Conservation (phyloP, 352 stramenopile genomes). For the Phytophthora cryptogea region DNA sequence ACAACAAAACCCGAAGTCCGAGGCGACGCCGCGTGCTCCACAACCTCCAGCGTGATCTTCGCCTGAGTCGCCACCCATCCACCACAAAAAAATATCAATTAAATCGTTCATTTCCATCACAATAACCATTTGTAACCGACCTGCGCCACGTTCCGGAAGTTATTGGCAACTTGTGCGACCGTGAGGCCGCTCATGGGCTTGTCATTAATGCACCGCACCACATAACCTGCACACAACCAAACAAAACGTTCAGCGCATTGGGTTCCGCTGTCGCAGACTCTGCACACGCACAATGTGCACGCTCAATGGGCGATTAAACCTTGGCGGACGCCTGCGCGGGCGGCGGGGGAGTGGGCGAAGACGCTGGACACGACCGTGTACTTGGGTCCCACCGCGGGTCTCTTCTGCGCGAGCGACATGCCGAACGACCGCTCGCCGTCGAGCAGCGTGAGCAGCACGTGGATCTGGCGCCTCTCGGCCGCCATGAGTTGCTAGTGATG, state of each 20-base stretch:
- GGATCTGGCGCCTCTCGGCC: slow-evolving; percentile 19
- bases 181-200: slow-evolving; percentile 33
- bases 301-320: slow-evolving; percentile 27
- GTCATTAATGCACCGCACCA: slow-evolving; percentile 48
- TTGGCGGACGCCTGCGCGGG: slow-evolving; percentile 56
- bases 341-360: slow-evolving; percentile 56
- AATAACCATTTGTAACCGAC: slow-evolving; percentile 7
- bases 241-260: background rate
- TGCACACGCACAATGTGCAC: slow-evolving; percentile 10
- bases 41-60: slow-evolving; percentile 34
- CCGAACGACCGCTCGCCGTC: slow-evolving; percentile 65
- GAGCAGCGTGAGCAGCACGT: slow-evolving; percentile 48
- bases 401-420: slow-evolving; percentile 63
- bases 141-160: slow-evolving; percentile 51
- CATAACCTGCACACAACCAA: slow-evolving; percentile 35
- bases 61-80: slow-evolving; percentile 19
- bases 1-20: slow-evolving; percentile 11
- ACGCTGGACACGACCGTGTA: slow-evolving; percentile 63
- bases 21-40: slow-evolving; percentile 5
- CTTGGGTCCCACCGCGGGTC: slow-evolving; percentile 13
- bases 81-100: background rate
- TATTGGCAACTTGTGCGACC: slow-evolving; percentile 43
- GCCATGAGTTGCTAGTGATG: slow-evolving; percentile 7
- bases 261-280: background rate
- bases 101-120: background rate